Percentiles rank a stretch among this genome's conserved stretches.
These are phyloP conservation scores for Clavulina sp. DNA, from an alignment of 768 basidiomycete species.

Conservation along the genomic window DNA sequence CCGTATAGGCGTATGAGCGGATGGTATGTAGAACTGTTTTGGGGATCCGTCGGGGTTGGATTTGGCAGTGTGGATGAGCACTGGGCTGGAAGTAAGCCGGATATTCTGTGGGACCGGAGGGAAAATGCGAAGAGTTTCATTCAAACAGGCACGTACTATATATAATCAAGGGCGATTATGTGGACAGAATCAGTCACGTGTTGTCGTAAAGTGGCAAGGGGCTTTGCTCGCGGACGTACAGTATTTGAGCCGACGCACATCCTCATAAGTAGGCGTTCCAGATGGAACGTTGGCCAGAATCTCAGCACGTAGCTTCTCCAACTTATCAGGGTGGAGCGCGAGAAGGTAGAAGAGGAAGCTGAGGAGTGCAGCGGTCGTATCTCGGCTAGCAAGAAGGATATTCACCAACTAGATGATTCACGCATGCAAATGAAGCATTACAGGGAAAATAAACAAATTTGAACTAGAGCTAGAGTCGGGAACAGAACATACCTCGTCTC, in stretches of 20 bases:
- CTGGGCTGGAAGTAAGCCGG: slow-evolving; percentile 14
- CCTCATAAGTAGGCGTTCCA: slow-evolving; percentile 2
- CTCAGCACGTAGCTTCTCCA: slow-evolving; percentile 10
- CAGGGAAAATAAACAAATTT: not conserved
- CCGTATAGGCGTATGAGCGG: not conserved
- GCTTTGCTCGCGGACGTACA: slow-evolving; percentile 24
- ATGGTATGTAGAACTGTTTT: slow-evolving; percentile 9
- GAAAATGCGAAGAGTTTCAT: slow-evolving; percentile 20
- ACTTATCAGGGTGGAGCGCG: slow-evolving; percentile 7
- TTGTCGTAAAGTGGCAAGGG: not conserved
- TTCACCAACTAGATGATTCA: slow-evolving; percentile 5
- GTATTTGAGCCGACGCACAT: slow-evolving; percentile 3
- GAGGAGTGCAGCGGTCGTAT: slow-evolving; percentile 10
- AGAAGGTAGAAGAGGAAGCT: slow-evolving; percentile 7
- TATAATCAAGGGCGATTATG: not conserved
- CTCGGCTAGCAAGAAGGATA: slow-evolving; percentile 10
- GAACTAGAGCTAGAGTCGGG: not conserved
- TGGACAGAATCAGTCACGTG: slow-evolving; percentile 17
- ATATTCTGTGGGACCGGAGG: slow-evolving; percentile 16
- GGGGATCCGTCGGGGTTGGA: not conserved
- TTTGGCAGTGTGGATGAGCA: not conserved
- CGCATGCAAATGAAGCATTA: not conserved
- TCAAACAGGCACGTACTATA: slow-evolving; percentile 19
- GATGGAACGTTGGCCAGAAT: slow-evolving; percentile 4
- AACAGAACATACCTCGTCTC: not conserved